Evolutionary conservation across 108 stramenopile species (phyloP).

Genomic region (Schizochytrium sp.): DNA sequence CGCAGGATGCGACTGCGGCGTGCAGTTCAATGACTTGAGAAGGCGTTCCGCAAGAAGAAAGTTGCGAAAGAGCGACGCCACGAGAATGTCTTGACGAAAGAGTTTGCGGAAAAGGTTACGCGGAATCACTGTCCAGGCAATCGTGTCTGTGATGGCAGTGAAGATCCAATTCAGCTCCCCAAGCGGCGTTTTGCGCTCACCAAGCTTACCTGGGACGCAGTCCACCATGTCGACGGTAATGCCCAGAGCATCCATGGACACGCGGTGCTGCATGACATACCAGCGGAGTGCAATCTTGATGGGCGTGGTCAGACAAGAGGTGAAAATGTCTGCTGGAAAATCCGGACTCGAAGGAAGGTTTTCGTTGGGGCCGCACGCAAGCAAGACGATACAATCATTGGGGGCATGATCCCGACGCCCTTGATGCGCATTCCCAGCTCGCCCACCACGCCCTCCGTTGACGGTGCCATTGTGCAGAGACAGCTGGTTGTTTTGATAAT

Average conservation of each 20-base stretch:
- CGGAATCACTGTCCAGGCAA: slow-evolving; percentile 98
- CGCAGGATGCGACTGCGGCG: slow-evolving; percentile 75
- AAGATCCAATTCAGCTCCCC: slow-evolving; percentile 99
- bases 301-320: slow-evolving; percentile 93
- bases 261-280: slow-evolving; percentile 72
- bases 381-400: slow-evolving; percentile 82
- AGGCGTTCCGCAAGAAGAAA: slow-evolving; percentile 96
- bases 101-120: slow-evolving; percentile 81
- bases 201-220: slow-evolving; percentile 76
- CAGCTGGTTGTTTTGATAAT: no score
- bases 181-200: slow-evolving; percentile 72
- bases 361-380: slow-evolving; percentile 79
- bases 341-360: slow-evolving; percentile 83
- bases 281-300: slow-evolving; percentile 88
- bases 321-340: slow-evolving; percentile 95
- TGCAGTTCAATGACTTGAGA: slow-evolving; percentile 72
- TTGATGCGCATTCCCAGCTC: background rate
- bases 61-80: slow-evolving; percentile 93
- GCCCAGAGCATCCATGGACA: slow-evolving; percentile 39
- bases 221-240: slow-evolving; percentile 68
- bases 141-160: slow-evolving; percentile 95
- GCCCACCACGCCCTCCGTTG: background rate
- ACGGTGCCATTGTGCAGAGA: no score
- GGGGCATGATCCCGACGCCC: background rate
- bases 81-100: slow-evolving; percentile 91